These are phyloP conservation scores for Paracoccidioides lutzii DNA, from an alignment of 2,329 filamentous ascomycete genomes.

Conservation along the genomic window DNA sequence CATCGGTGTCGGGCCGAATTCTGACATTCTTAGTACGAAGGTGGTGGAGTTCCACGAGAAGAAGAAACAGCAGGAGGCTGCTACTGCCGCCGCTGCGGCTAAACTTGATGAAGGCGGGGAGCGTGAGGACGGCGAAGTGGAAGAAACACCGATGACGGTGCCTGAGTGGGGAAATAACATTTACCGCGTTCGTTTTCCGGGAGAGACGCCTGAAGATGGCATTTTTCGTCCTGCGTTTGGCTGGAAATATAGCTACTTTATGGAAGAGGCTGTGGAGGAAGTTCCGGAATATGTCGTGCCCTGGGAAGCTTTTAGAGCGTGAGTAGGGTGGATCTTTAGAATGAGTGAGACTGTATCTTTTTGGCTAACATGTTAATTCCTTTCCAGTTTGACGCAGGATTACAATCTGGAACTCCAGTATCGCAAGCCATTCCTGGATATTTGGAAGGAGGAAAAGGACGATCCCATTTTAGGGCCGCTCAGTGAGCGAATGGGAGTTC, in stretches of 20 bases:
- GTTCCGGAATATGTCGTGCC: constrained; percentile 96
- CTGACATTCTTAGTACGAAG: constrained; percentile 68
- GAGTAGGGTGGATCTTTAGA: constrained; percentile 11
- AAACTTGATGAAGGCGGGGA: constrained; percentile 20
- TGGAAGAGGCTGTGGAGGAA: constrained; percentile 90
- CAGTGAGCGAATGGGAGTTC: constrained; percentile 91
- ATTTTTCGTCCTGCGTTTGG: constrained; percentile 89
- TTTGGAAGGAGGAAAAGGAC: constrained; percentile 86
- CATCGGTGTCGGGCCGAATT: constrained; percentile 93
- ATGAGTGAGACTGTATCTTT: too few species aligned
- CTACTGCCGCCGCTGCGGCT: constrained; percentile 28
- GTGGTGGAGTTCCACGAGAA: constrained; percentile 65
- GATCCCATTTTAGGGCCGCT: constrained; percentile 67
- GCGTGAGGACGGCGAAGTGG: constrained; percentile 35
- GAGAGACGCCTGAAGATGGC: constrained; percentile 69
- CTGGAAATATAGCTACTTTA: constrained; percentile 96
- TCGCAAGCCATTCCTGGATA: constrained; percentile 76
- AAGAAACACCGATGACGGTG: constrained; percentile 52
- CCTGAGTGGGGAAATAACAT: constrained; percentile 85
- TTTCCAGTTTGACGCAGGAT: constrained; percentile 61
- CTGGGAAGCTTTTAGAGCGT: constrained; percentile 90
- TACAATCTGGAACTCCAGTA: constrained; percentile 95
- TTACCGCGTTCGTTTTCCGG: constrained; percentile 80
- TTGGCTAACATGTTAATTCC: constrained; percentile 4
- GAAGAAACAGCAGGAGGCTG: constrained; percentile 30